Evolutionary conservation across 1,284 basidiomycete genomes (phyloP).

Genomic region (Psilocybe mexicana): DNA sequence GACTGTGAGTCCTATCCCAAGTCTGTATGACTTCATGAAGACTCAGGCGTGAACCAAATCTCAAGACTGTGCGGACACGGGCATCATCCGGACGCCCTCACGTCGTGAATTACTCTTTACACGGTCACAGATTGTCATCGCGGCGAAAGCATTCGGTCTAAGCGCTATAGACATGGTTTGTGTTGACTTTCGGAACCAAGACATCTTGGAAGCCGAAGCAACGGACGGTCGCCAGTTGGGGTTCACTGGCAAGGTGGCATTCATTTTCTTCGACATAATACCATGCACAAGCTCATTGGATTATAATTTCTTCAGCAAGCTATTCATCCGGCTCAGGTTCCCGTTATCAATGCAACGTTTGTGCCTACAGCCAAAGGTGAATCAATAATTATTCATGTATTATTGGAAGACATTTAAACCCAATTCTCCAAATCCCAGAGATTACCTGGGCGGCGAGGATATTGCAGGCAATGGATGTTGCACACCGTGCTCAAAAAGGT

Average conservation of each 20-base stretch:
- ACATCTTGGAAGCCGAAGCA: constrained; percentile 75
- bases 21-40: not conserved
- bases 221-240: constrained; percentile 77
- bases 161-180: constrained; percentile 95
- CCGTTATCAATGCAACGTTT: constrained; percentile 78
- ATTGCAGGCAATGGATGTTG: constrained; percentile 62
- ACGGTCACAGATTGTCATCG: constrained; percentile 82
- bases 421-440: constrained; percentile 46
- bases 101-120: constrained; percentile 82
- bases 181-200: constrained; percentile 82
- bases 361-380: constrained; percentile 74
- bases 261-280: not conserved
- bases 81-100: constrained; percentile 76
- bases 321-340: constrained; percentile 89
- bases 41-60: not conserved
- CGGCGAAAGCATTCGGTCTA: constrained; percentile 83
- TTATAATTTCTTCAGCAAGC: constrained; percentile 67
- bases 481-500: constrained; percentile 43
- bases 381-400: constrained; percentile 10
- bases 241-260: constrained; percentile 79
- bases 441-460: constrained; percentile 80
- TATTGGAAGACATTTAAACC: not conserved
- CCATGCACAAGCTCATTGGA: not conserved
- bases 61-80: constrained; percentile 85
- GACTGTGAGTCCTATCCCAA: constrained; percentile 60